These are phyloP conservation scores for Polychaeton citri DNA, from an alignment of 2,329 filamentous ascomycete species.

Conservation along the genomic window DNA sequence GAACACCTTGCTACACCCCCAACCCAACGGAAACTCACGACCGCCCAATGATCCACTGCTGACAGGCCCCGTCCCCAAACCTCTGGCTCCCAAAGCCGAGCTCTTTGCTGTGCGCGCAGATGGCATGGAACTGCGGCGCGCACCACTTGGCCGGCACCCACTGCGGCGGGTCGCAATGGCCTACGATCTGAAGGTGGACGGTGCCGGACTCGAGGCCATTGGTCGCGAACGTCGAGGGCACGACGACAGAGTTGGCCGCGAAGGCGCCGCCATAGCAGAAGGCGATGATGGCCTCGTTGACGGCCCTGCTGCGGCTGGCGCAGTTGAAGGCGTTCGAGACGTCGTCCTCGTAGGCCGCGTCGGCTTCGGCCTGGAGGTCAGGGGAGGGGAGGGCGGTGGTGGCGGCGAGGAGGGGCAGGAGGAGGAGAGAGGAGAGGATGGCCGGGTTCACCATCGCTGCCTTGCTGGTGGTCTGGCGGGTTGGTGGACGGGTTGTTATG, in stretches of 20 bases:
- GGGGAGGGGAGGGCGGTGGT: no score
- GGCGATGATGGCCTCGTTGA: slow-evolving; percentile 9
- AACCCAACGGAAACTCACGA: no score
- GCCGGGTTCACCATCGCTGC: no score
- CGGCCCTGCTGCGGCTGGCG: slow-evolving; percentile 8
- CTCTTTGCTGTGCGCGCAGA: slow-evolving; percentile 7
- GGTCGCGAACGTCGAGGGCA: slow-evolving; percentile 6
- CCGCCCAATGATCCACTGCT: background rate
- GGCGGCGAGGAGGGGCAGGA: no score
- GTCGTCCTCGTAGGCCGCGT: slow-evolving; percentile 3
- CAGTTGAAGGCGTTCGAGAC: slow-evolving; percentile 11
- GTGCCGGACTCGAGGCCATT: slow-evolving; percentile 6
- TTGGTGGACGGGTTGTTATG: no score
- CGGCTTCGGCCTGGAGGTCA: background rate
- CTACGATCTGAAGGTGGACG: slow-evolving; percentile 4
- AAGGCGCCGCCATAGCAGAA: slow-evolving; percentile 8
- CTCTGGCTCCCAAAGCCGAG: background rate
- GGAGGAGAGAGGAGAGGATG: no score
- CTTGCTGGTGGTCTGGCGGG: no score
- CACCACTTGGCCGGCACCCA: slow-evolving; percentile 14
- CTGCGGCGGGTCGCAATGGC: slow-evolving; percentile 8
- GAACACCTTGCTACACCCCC: no score
- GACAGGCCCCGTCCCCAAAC: background rate
- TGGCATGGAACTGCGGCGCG: slow-evolving; percentile 10
- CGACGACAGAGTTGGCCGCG: slow-evolving; percentile 7